phyloP scores from a whole-genome alignment of 2,329 filamentous ascomycete species.

The Diaporthe vexans region DNA sequence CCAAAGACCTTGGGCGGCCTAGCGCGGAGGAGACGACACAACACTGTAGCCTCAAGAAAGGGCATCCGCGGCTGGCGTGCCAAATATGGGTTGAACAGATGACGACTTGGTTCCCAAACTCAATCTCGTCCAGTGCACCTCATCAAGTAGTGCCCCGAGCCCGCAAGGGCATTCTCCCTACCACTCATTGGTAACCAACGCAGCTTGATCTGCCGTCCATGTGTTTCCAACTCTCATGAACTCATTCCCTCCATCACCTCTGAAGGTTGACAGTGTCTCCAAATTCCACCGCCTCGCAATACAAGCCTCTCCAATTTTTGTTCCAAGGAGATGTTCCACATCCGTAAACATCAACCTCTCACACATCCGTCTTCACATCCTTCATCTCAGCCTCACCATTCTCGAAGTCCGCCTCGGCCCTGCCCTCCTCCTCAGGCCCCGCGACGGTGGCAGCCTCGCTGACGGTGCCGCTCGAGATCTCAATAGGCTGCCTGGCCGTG shows the following conservation, averaged over 20 bases:
- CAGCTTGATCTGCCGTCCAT: background rate
- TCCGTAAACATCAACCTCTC: background rate
- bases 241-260: background rate
- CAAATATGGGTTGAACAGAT: no score
- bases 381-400: background rate
- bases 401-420: background rate
- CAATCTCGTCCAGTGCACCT: no score
- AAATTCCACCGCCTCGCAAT: background rate
- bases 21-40: no score
- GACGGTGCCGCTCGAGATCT: background rate
- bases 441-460: background rate
- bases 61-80: no score
- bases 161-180: no score
- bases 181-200: background rate
- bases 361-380: background rate
- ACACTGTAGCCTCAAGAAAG: no score
- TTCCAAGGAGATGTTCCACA: rapidly evolving
- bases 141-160: no score
- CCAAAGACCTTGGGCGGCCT: no score
- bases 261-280: background rate
- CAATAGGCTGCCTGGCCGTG: no score
- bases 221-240: no score
- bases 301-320: background rate
- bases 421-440: background rate
- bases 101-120: no score